A percentile compares a stretch with the other conserved stretches of the same genome.
Conservation (phyloP, 2,329 filamentous ascomycete genomes). For the Penicillium sp. region DNA sequence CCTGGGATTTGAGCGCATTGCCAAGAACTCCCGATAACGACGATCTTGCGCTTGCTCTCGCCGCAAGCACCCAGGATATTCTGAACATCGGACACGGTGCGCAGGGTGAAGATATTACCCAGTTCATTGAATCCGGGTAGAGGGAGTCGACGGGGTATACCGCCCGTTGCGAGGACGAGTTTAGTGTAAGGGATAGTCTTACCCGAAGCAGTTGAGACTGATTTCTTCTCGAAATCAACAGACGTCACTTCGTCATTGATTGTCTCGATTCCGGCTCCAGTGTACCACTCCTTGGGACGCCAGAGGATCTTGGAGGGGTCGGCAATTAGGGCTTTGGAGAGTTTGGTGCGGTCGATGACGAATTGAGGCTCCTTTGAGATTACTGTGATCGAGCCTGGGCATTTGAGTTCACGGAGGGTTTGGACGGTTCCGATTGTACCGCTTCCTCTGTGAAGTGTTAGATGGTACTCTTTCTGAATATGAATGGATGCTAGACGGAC, state of each 20-base stretch:
- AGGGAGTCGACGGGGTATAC: slow-evolving; percentile 68
- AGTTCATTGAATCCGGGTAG: slow-evolving; percentile 80
- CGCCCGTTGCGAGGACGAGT: slow-evolving; percentile 84
- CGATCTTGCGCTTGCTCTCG: slow-evolving; percentile 73
- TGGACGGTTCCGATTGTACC: slow-evolving; percentile 78
- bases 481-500: slow-evolving; percentile 26
- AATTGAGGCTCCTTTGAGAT: slow-evolving; percentile 78
- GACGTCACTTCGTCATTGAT: slow-evolving; percentile 59
- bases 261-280: slow-evolving; percentile 53
- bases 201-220: slow-evolving; percentile 68
- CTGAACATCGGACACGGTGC: slow-evolving; percentile 70
- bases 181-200: slow-evolving; percentile 74
- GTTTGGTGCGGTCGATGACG: slow-evolving; percentile 88
- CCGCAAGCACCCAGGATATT: slow-evolving; percentile 74
- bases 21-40: slow-evolving; percentile 90
- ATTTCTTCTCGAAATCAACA: slow-evolving; percentile 70
- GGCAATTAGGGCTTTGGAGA: slow-evolving; percentile 86
- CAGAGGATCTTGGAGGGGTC: slow-evolving; percentile 73
- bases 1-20: slow-evolving; percentile 64
- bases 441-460: slow-evolving; percentile 56
- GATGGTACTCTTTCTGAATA: not conserved
- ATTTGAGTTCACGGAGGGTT: slow-evolving; percentile 75
- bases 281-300: slow-evolving; percentile 73
- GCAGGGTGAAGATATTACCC: slow-evolving; percentile 78
- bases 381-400: slow-evolving; percentile 71